These are phyloP conservation scores for Cercospora zeina DNA, from an alignment of 2,329 filamentous ascomycete species.

Conservation along the genomic window DNA sequence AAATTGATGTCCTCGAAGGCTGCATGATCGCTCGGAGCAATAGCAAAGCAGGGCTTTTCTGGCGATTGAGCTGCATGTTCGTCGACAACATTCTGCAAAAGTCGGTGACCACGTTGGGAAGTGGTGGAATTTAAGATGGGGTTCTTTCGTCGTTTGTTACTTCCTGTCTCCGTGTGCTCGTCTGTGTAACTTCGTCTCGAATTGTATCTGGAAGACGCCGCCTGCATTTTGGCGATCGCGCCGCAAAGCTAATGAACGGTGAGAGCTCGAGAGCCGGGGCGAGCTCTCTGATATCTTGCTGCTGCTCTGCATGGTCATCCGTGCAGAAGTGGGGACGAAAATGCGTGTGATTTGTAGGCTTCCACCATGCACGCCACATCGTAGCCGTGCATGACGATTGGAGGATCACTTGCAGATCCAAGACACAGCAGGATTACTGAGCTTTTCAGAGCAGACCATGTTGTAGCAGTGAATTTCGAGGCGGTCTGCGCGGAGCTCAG, in stretches of 20 bases:
- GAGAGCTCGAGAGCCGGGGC: background rate
- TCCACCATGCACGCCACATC: background rate
- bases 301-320: background rate
- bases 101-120: background rate
- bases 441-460: background rate
- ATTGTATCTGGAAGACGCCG: background rate
- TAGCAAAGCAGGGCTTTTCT: background rate
- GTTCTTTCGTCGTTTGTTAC: background rate
- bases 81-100: background rate
- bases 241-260: background rate
- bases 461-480: background rate
- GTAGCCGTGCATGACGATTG: background rate
- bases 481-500: background rate
- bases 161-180: background rate
- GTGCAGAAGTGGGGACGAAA: background rate
- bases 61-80: background rate
- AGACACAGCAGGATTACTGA: background rate
- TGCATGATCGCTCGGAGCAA: background rate
- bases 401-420: background rate
- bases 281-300: background rate
- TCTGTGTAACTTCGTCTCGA: background rate
- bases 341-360: background rate
- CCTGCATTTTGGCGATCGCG: background rate
- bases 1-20: slow-evolving; percentile 9
- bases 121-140: background rate